phyloP scores from a whole-genome alignment of 2,329 filamentous ascomycete genomes.

The Alternaria sp. region DNA sequence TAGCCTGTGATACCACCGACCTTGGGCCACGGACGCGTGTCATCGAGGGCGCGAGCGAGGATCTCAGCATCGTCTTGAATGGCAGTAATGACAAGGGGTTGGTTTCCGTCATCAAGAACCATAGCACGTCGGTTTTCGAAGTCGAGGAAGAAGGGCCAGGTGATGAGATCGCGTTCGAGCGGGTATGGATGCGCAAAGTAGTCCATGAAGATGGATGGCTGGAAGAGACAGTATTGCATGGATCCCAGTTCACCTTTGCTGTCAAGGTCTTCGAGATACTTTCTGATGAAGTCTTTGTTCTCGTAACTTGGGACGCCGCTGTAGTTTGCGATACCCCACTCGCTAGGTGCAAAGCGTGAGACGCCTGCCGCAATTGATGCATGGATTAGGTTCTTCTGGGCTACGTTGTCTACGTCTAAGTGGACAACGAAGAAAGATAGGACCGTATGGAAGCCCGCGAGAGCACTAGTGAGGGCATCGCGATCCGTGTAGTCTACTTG shows the following conservation, averaged over 20 bases:
- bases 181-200: slow-evolving; percentile 63
- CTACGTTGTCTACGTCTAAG: slow-evolving; percentile 31
- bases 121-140: slow-evolving; percentile 39
- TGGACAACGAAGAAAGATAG: slow-evolving; percentile 54
- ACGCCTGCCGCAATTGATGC: slow-evolving; percentile 43
- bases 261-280: slow-evolving; percentile 60
- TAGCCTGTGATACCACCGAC: slow-evolving; percentile 39
- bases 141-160: slow-evolving; percentile 47
- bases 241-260: slow-evolving; percentile 58
- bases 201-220: slow-evolving; percentile 63
- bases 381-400: slow-evolving; percentile 44
- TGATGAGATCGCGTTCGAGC: slow-evolving; percentile 56
- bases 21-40: slow-evolving; percentile 35
- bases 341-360: slow-evolving; percentile 40
- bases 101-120: slow-evolving; percentile 36
- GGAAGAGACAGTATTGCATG: slow-evolving; percentile 66
- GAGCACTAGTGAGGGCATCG: slow-evolving; percentile 45
- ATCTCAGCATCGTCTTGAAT: slow-evolving; percentile 37
- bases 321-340: slow-evolving; percentile 41
- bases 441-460: slow-evolving; percentile 59
- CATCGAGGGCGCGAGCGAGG: slow-evolving; percentile 36
- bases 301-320: slow-evolving; percentile 58
- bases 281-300: slow-evolving; percentile 60
- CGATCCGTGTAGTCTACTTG: slow-evolving; percentile 57
- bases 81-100: slow-evolving; percentile 38